Percentiles rank a stretch among this genome's conserved stretches.
Conservation (phyloP, 257 asterid species). For the Forsythia viridissima region DNA sequence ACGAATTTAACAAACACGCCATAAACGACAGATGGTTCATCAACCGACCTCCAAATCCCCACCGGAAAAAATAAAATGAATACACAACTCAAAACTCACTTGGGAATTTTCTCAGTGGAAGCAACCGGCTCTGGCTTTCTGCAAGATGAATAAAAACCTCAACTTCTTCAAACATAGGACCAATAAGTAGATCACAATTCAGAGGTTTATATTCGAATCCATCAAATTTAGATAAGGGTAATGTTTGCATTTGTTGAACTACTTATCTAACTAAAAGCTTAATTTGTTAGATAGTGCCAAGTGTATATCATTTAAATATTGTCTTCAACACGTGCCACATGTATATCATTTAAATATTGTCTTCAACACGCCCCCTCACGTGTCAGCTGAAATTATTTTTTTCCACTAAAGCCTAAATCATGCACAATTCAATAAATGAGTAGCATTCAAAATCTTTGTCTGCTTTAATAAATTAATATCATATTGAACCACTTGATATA, state of each 20-base stretch:
- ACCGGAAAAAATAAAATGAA: background rate
- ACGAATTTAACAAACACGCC: slow-evolving; percentile 25
- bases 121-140: slow-evolving; percentile 52
- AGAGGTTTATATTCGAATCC: background rate
- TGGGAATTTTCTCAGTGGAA: slow-evolving; percentile 50
- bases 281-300: too few species aligned
- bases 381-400: too few species aligned
- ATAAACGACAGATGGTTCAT: slow-evolving; percentile 21
- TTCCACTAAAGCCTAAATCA: too few species aligned
- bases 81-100: slow-evolving; percentile 39
- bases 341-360: too few species aligned
- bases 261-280: too few species aligned
- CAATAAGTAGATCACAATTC: background rate
- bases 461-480: too few species aligned
- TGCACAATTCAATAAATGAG: too few species aligned
- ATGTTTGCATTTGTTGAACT: background rate
- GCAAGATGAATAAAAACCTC: slow-evolving; percentile 26
- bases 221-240: background rate
- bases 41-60: slow-evolving; percentile 10
- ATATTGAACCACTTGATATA: too few species aligned
- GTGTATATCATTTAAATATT: too few species aligned
- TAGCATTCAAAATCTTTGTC: too few species aligned
- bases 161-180: slow-evolving; percentile 6
- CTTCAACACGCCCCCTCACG: too few species aligned
- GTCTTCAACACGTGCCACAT: too few species aligned